phyloP scores from a whole-genome alignment of 140 eudicot genomes.

The Oenanthe javanica region DNA sequence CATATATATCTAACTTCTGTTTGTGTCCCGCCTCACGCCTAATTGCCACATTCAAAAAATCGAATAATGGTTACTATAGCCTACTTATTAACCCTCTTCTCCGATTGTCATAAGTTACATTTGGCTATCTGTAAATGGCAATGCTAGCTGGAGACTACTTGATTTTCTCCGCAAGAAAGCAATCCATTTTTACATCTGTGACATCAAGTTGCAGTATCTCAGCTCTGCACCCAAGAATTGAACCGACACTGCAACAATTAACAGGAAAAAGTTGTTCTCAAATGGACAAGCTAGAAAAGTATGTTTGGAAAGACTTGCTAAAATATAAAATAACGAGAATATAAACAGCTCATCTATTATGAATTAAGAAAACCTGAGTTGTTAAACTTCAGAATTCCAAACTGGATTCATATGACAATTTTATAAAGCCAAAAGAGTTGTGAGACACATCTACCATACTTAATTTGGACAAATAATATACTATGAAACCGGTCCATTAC shows the following conservation, averaged over 20 bases:
- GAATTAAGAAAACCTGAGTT: not conserved
- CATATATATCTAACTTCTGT: not conserved
- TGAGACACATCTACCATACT: not conserved
- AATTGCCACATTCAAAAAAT: not conserved
- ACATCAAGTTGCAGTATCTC: slow-evolving; percentile 96
- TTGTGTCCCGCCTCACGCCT: not conserved
- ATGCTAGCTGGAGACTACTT: not conserved
- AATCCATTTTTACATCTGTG: slow-evolving; percentile 94
- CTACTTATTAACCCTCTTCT: not conserved
- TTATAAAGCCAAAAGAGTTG: not conserved
- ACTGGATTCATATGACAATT: not conserved
- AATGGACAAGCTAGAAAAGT: not conserved
- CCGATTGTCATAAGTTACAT: not conserved
- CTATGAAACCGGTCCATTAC: slow-evolving; percentile 29
- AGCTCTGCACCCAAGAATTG: slow-evolving; percentile 86
- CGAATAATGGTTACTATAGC: not conserved
- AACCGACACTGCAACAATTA: slow-evolving; percentile 64
- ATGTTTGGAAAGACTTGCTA: not conserved
- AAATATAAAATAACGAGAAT: not conserved
- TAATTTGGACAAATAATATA: not conserved
- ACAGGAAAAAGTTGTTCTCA: not conserved
- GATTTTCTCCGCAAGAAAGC: slow-evolving; percentile 20
- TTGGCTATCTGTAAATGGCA: not conserved
- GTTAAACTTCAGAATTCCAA: too few relatives aligned
- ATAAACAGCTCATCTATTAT: not conserved